Conservation (phyloP, 1,284 basidiomycete species). For the Boletellus deceptivus region DNA sequence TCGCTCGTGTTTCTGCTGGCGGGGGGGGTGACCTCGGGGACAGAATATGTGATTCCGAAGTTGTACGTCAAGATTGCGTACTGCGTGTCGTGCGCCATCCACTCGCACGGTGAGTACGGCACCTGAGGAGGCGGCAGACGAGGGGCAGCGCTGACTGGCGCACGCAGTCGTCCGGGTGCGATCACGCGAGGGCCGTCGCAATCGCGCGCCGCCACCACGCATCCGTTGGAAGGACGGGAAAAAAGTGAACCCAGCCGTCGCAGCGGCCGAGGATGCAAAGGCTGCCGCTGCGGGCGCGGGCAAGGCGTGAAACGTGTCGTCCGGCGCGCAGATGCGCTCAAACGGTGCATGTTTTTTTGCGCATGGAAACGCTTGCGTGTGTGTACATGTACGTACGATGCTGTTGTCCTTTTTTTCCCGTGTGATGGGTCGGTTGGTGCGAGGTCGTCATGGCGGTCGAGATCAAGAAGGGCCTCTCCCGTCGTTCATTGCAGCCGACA, state of each 20-base stretch:
- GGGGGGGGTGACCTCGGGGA: background rate
- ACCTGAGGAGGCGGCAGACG: no score
- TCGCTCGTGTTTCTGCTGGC: no score
- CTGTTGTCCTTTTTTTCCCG: no score
- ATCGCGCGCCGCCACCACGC: constrained; percentile 94
- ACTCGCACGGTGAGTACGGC: constrained; percentile 79
- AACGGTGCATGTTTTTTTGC: no score
- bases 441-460: no score
- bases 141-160: background rate
- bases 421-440: no score
- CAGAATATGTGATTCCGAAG: constrained; percentile 97
- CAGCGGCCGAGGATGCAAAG: constrained; percentile 67
- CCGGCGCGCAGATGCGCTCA: no score
- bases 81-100: constrained; percentile 99
- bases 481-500: no score
- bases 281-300: constrained; percentile 39
- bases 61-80: constrained; percentile 99
- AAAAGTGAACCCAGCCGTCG: constrained; percentile 86
- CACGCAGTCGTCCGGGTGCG: constrained; percentile 87
- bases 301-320: constrained; percentile 40
- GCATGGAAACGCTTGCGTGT: no score
- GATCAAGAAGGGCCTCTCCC: no score
- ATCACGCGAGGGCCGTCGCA: constrained; percentile 89
- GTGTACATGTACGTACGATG: no score
- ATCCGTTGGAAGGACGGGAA: constrained; percentile 98